Evolutionary conservation across 768 basidiomycete species (phyloP).

Genomic region (Lyophyllum atratum): DNA sequence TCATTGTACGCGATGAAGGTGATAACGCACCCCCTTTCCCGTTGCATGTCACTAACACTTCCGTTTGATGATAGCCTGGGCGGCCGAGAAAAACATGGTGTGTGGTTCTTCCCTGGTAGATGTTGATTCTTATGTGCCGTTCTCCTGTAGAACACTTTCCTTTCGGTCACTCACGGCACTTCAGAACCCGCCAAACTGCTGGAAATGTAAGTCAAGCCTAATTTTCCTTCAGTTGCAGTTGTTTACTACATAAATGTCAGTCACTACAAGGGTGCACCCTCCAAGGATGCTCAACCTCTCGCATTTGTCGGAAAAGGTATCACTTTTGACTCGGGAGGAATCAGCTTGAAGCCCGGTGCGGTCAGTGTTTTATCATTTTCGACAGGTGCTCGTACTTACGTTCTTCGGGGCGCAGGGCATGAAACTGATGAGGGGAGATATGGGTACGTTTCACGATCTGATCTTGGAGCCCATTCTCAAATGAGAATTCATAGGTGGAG

Average conservation of each 20-base stretch:
- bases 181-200: constrained; percentile 85
- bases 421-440: constrained; percentile 86
- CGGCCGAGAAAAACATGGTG: constrained; percentile 82
- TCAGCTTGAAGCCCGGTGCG: constrained; percentile 76
- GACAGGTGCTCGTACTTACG: neutral
- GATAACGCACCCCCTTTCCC: constrained; percentile 6
- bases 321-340: constrained; percentile 89
- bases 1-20: constrained; percentile 78
- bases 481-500: constrained; percentile 53
- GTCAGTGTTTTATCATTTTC: constrained; percentile 37
- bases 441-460: constrained; percentile 53
- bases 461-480: neutral
- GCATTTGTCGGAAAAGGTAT: constrained; percentile 88
- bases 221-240: neutral
- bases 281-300: constrained; percentile 58
- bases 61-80: constrained; percentile 59
- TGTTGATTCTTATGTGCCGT: neutral
- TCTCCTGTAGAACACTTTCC: constrained; percentile 69
- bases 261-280: constrained; percentile 77
- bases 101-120: constrained; percentile 4
- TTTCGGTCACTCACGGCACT: constrained; percentile 83
- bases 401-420: constrained; percentile 49
- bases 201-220: constrained; percentile 59
- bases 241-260: constrained; percentile 34
- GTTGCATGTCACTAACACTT: constrained; percentile 1